A percentile compares a stretch with the other conserved stretches of the same genome.
These are phyloP conservation scores for Wickerhamiella parazyma DNA, from an alignment of 805 yeast genomes.

Conservation along the genomic window DNA sequence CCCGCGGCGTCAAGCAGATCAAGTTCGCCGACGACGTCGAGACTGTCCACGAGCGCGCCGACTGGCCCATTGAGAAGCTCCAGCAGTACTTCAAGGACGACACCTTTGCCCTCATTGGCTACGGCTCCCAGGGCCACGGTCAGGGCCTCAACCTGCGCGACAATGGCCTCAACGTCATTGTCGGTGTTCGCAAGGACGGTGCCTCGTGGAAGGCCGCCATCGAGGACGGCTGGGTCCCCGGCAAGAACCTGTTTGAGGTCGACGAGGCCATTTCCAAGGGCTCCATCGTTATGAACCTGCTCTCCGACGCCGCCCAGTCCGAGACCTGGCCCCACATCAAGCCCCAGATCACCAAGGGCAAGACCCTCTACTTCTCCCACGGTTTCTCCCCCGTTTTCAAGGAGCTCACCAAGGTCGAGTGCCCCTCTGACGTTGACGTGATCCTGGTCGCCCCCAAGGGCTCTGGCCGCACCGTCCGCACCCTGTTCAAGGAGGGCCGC, in stretches of 20 bases:
- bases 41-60: constrained; percentile 94
- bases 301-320: constrained; percentile 98
- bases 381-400: constrained; percentile 99
- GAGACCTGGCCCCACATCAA: constrained; percentile 86
- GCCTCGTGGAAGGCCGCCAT: constrained; percentile 99
- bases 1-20: constrained; percentile 91
- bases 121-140: constrained; percentile 99
- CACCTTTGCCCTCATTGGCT: constrained; percentile 94
- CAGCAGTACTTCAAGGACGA: constrained; percentile 95
- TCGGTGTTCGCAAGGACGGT: constrained; percentile 98
- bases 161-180: constrained; percentile 92
- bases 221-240: constrained; percentile 99
- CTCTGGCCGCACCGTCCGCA: constrained; percentile 99
- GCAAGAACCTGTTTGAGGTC: constrained; percentile 92
- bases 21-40: constrained; percentile 90
- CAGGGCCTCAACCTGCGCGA: constrained; percentile 99
- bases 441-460: constrained; percentile 99
- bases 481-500: constrained; percentile 99
- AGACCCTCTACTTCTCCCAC: constrained; percentile 97
- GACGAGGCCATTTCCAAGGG: constrained; percentile 87
- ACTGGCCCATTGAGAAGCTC: constrained; percentile 98
- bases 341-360: constrained; percentile 90
- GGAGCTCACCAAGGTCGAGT: constrained; percentile 89
- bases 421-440: constrained; percentile 90
- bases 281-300: constrained; percentile 91